Conservation (phyloP, 352 stramenopile species). For the Phytophthora megakarya region DNA sequence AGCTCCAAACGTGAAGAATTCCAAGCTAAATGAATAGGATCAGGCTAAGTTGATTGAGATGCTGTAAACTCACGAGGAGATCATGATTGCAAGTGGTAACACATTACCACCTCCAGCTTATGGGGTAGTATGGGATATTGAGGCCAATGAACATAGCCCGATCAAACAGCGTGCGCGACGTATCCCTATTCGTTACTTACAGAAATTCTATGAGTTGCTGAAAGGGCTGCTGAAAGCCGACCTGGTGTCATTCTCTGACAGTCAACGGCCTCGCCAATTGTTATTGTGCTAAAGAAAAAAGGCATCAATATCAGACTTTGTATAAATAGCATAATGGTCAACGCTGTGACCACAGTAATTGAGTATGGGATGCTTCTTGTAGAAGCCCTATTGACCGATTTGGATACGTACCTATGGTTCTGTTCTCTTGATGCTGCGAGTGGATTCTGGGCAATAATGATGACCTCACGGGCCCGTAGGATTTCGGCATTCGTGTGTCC, state of each 20-base stretch:
- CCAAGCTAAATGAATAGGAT: too few species aligned
- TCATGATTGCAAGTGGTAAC: conserved; percentile 11
- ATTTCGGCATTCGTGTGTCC: conserved; percentile 2
- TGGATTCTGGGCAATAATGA: conserved; percentile 3
- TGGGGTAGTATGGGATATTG: background rate
- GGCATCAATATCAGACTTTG: too few species aligned
- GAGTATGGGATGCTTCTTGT: background rate
- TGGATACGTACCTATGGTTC: too few species aligned
- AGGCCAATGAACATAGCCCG: too few species aligned
- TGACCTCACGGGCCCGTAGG: background rate
- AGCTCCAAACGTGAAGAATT: too few species aligned
- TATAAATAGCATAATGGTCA: too few species aligned
- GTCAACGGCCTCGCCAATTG: background rate
- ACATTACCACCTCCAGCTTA: conserved; percentile 1
- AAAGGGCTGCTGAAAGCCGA: background rate
- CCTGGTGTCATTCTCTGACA: background rate
- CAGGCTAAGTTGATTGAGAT: too few species aligned
- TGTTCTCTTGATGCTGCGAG: background rate
- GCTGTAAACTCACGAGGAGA: background rate
- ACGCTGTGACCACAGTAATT: background rate
- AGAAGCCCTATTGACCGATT: background rate
- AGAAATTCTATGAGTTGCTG: background rate
- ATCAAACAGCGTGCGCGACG: background rate
- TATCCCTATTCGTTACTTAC: background rate
- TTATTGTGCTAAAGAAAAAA: background rate